These are phyloP conservation scores for Teratosphaeriaceae sp. DNA, from an alignment of 2,329 filamentous ascomycete genomes.

Conservation along the genomic window DNA sequence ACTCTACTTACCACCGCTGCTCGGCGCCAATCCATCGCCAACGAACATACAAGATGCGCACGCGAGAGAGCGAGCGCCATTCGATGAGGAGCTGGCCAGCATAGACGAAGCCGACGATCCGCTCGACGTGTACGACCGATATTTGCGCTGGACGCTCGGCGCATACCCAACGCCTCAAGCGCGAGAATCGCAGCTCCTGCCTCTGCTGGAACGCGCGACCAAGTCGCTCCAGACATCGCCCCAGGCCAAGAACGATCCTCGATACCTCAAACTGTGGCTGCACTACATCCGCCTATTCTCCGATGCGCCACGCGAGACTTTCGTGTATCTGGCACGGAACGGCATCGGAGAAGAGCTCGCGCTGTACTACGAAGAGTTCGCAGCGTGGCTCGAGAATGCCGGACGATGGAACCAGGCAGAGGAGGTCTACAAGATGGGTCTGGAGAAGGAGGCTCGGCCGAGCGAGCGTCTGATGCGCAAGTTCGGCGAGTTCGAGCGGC, in stretches of 20 bases:
- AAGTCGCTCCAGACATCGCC: constrained; percentile 77
- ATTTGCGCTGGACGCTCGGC: constrained; percentile 94
- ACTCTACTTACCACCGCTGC: constrained; percentile 57
- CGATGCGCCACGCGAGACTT: constrained; percentile 87
- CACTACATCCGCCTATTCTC: constrained; percentile 91
- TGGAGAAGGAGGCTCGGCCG: constrained; percentile 81
- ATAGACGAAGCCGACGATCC: constrained; percentile 89
- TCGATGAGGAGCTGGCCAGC: constrained; percentile 71
- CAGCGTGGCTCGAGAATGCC: constrained; percentile 80
- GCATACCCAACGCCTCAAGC: constrained; percentile 92
- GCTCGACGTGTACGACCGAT: constrained; percentile 90
- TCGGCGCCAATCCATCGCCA: constrained; percentile 39
- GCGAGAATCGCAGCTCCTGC: constrained; percentile 80
- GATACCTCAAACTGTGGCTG: constrained; percentile 90
- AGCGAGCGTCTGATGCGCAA: constrained; percentile 76
- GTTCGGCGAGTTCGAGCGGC: constrained; percentile 82
- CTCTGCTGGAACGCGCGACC: constrained; percentile 85
- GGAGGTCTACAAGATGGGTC: constrained; percentile 84
- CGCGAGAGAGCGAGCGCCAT: constrained; percentile 72
- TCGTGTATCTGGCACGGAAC: constrained; percentile 84
- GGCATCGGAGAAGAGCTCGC: constrained; percentile 80
- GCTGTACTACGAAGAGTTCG: constrained; percentile 95
- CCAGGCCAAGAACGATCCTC: constrained; percentile 91
- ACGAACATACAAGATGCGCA: constrained; percentile 70
- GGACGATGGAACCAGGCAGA: constrained; percentile 85